Conservation (phyloP, 2,329 filamentous ascomycete genomes). For the Fusarium armeniacum region DNA sequence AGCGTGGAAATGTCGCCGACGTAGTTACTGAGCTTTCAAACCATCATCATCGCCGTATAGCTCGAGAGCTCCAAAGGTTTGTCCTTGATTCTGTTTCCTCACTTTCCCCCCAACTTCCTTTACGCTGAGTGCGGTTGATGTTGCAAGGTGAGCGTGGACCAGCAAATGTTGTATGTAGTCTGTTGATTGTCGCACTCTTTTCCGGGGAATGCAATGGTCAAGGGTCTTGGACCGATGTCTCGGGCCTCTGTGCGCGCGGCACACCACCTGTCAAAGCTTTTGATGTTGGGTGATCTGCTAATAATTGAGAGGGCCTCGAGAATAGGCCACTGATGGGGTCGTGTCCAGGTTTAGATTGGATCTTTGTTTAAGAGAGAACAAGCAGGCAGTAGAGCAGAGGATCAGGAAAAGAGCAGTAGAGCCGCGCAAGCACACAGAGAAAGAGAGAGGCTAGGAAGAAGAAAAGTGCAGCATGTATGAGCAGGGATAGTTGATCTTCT, state of each 20-base stretch:
- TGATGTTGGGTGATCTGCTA: constrained; percentile 12
- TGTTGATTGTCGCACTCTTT: constrained; percentile 17
- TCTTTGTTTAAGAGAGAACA: constrained; percentile 7
- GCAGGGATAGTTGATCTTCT: constrained; percentile 32
- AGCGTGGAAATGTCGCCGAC: constrained; percentile 32
- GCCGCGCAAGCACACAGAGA: constrained; percentile 17
- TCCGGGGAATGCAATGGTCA: constrained; percentile 6
- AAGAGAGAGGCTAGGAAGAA: constrained; percentile 13
- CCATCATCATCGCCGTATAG: constrained; percentile 33
- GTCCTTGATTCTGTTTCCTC: constrained; percentile 4
- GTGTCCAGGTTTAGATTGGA: constrained; percentile 33
- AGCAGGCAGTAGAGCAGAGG: constrained; percentile 4
- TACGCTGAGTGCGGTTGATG: constrained; percentile 9
- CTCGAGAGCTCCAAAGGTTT: constrained; percentile 31
- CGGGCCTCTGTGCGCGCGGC: constrained; percentile 23
- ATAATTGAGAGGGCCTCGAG: constrained; percentile 24
- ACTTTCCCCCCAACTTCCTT: constrained; percentile 8
- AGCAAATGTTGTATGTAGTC: constrained; percentile 12
- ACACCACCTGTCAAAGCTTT: constrained; percentile 9
- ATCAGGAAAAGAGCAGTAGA: constrained; percentile 1
- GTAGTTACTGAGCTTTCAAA: constrained; percentile 33
- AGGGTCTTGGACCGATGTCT: constrained; percentile 40
- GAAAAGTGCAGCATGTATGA: constrained; percentile 12
- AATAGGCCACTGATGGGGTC: constrained; percentile 39
- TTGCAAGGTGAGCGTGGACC: constrained; percentile 5